Conservation (phyloP, 1,284 basidiomycete genomes). For the Heliocybe sulcata region DNA sequence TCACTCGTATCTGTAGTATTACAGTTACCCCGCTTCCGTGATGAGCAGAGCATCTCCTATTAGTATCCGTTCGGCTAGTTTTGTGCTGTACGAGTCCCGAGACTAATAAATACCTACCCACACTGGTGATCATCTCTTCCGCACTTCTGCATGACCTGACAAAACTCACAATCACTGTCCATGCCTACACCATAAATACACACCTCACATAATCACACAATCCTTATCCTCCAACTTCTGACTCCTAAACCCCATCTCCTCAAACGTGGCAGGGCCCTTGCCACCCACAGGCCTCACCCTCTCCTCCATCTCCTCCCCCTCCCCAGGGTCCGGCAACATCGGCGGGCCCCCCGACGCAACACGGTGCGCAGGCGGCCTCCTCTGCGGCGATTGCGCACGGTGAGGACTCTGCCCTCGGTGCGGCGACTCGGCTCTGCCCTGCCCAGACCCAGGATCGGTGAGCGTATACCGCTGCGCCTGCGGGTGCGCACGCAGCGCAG, state of each 20-base stretch:
- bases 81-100: too few relatives aligned
- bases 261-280: slow-evolving; percentile 75
- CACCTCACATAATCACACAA: slow-evolving; percentile 69
- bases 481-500: slow-evolving; percentile 17
- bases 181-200: too few relatives aligned
- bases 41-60: too few relatives aligned
- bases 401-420: slow-evolving; percentile 12
- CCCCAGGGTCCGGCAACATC: slow-evolving; percentile 1
- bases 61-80: too few relatives aligned
- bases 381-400: slow-evolving; percentile 6
- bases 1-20: too few relatives aligned
- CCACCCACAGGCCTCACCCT: slow-evolving; percentile 7
- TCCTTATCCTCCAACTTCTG: slow-evolving; percentile 73
- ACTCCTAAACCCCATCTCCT: slow-evolving; percentile 85
- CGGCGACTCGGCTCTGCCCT: slow-evolving; percentile 9
- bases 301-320: slow-evolving; percentile 7
- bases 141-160: too few relatives aligned
- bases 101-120: too few relatives aligned
- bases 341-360: neutral
- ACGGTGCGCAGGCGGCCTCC: slow-evolving; percentile 5
- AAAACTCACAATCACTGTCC: too few relatives aligned
- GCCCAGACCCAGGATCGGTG: slow-evolving; percentile 17
- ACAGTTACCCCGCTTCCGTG: too few relatives aligned
- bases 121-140: too few relatives aligned
- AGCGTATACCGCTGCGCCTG: slow-evolving; percentile 21